A percentile compares a stretch with the other conserved stretches of the same genome.
These are phyloP conservation scores for Scenedesmus sp. DNA, from an alignment of 163 green algal species.

Conservation along the genomic window DNA sequence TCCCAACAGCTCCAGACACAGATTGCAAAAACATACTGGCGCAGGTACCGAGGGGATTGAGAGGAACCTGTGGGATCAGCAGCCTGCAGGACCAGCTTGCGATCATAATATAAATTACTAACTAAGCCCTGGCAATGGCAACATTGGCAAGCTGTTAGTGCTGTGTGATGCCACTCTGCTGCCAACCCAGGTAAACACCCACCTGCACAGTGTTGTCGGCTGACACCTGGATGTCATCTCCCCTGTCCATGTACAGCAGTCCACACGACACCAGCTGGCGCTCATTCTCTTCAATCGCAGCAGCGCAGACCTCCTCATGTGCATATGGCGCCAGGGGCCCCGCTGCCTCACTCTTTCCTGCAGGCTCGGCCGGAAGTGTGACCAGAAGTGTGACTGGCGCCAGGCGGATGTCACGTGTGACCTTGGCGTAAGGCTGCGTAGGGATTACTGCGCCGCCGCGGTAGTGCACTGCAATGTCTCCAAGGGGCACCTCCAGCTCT, in stretches of 20 bases:
- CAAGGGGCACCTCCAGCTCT: slow-evolving; percentile 18
- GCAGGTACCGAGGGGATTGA: neutral
- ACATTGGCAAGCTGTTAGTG: too few species aligned
- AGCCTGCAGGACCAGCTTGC: too few species aligned
- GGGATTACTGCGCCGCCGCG: slow-evolving; percentile 40
- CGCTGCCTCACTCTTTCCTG: neutral
- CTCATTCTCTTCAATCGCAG: neutral
- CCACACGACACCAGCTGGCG: slow-evolving; percentile 40
- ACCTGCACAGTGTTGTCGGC: slow-evolving; percentile 38
- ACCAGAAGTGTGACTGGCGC: slow-evolving; percentile 40
- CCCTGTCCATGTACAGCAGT: slow-evolving; percentile 44
- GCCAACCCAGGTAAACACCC: neutral
- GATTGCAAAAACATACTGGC: neutral
- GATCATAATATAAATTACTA: too few species aligned
- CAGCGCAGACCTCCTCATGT: slow-evolving; percentile 23
- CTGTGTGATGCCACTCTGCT: neutral
- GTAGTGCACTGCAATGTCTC: slow-evolving; percentile 40
- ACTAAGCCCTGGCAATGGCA: too few species aligned
- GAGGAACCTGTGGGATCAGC: neutral
- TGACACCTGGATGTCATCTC: neutral
- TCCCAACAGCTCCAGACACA: neutral
- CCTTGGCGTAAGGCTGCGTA: slow-evolving; percentile 35
- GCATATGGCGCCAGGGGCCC: slow-evolving; percentile 33
- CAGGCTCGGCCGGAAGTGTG: neutral
- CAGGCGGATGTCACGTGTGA: slow-evolving; percentile 27